Conservation (phyloP, 495 filamentous ascomycete species). For the Penicillium turbatum region DNA sequence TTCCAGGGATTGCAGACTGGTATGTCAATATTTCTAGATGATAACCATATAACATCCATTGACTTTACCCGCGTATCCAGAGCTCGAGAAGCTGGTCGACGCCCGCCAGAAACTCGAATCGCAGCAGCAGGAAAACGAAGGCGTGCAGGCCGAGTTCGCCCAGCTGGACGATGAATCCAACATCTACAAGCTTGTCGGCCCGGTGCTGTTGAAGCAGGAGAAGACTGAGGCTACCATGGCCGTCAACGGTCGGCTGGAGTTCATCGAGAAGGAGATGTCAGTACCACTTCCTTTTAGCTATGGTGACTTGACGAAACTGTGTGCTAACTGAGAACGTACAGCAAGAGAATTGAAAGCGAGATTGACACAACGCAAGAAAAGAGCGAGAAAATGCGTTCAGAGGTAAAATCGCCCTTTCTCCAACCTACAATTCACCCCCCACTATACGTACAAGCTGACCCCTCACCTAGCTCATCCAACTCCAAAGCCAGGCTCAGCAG, state of each 20-base stretch:
- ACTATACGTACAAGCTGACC: constrained; percentile 14
- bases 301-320: background rate
- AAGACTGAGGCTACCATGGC: constrained; percentile 80
- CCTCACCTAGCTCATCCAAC: constrained; percentile 38
- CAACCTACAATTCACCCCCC: background rate
- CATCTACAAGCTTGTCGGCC: constrained; percentile 94
- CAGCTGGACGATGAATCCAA: constrained; percentile 71
- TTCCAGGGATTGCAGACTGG: constrained; percentile 83
- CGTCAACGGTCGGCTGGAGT: constrained; percentile 84
- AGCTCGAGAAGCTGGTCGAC: constrained; percentile 68
- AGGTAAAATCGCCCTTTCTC: constrained; percentile 42
- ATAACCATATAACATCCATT: constrained; percentile 7
- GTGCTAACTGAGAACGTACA: constrained; percentile 33
- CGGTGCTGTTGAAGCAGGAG: constrained; percentile 92
- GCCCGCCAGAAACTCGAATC: constrained; percentile 92
- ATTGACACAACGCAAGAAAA: constrained; percentile 76
- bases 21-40: constrained; percentile 25
- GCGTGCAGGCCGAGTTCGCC: constrained; percentile 88
- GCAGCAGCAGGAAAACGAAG: constrained; percentile 86
- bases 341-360: constrained; percentile 75
- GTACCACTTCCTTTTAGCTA: constrained; percentile 14
- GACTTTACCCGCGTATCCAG: constrained; percentile 37
- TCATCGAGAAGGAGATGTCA: constrained; percentile 92
- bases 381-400: constrained; percentile 73
- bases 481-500: constrained; percentile 41